Conservation (phyloP, 2,329 filamentous ascomycete species). For the Emmonsia crescens region DNA sequence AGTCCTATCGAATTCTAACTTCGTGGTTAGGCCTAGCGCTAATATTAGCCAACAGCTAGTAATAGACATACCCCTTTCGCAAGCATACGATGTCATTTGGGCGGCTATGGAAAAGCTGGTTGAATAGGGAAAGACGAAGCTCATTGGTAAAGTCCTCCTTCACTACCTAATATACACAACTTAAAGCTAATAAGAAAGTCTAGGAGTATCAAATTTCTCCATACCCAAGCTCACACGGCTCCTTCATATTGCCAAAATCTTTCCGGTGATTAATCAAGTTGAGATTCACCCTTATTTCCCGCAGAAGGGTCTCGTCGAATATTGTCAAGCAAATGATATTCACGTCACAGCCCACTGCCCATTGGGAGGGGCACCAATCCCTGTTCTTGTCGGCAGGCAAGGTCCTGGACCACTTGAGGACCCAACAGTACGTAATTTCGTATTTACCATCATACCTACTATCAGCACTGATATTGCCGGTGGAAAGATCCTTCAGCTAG, state of each 20-base stretch:
- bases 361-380: conserved; percentile 7
- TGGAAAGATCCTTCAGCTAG: no score
- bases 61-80: conserved; percentile 8
- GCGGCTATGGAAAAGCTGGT: conserved; percentile 26
- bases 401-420: no score
- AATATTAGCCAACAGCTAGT: conserved; percentile 12
- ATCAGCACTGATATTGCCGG: no score
- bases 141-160: conserved; percentile 18
- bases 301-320: conserved; percentile 3
- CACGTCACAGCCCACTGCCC: conserved; percentile 8
- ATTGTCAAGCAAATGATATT: conserved; percentile 7
- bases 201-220: conserved; percentile 30
- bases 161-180: conserved; percentile 7
- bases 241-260: conserved; percentile 35
- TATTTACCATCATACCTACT: no score
- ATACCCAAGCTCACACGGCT: conserved; percentile 24
- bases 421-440: no score
- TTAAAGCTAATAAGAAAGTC: conserved; percentile 10
- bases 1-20: conserved; percentile 14
- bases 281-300: conserved; percentile 25
- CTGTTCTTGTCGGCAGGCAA: no score
- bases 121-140: conserved; percentile 23
- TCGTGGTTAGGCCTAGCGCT: not conserved
- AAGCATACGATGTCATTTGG: conserved; percentile 23
- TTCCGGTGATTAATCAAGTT: conserved; percentile 55